These are phyloP conservation scores for Peronosclerospora sorghi DNA, from an alignment of 352 stramenopile species.

Conservation along the genomic window DNA sequence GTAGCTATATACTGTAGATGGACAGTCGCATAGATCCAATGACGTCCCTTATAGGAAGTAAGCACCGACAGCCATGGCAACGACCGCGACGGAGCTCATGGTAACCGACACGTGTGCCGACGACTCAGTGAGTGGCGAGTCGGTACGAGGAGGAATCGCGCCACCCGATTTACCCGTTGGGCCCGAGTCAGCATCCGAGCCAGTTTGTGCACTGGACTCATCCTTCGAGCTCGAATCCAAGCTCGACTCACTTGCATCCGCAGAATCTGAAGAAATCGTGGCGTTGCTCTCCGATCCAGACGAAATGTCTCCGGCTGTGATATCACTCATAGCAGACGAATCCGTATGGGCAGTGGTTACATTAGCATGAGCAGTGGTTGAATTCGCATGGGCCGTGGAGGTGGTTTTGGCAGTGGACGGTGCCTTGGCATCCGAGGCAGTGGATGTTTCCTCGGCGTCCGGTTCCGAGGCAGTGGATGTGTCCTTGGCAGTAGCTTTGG, in stretches of 20 bases:
- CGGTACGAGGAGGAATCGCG: slow-evolving; percentile 17
- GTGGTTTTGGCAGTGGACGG: slow-evolving; percentile 7
- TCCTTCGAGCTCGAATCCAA: slow-evolving; percentile 8
- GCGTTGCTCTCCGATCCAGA: too few species aligned
- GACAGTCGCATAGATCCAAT: slow-evolving; percentile 1
- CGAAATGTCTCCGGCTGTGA: too few species aligned
- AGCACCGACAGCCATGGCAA: slow-evolving; percentile 11
- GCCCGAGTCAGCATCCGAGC: slow-evolving; percentile 6
- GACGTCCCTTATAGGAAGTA: slow-evolving; percentile 15
- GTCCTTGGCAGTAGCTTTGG: not conserved
- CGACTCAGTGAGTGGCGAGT: slow-evolving; percentile 12
- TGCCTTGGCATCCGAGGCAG: slow-evolving; percentile 1
- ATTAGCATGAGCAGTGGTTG: too few species aligned
- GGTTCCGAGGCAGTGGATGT: not conserved
- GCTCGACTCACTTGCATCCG: not conserved
- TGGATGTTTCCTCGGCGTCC: not conserved
- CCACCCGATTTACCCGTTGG: slow-evolving; percentile 13
- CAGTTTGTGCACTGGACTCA: slow-evolving; percentile 7
- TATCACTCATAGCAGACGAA: too few species aligned
- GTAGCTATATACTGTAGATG: too few species aligned
- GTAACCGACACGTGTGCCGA: slow-evolving; percentile 10
- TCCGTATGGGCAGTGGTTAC: too few species aligned
- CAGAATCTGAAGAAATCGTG: slow-evolving; percentile 3
- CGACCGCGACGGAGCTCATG: slow-evolving; percentile 5
- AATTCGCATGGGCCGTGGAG: not conserved